Evolutionary conservation across 2,329 filamentous ascomycete genomes (phyloP), one percentile per base, ranked within the genome.

Genomic region (Clonostachys rhizophaga): DNA sequence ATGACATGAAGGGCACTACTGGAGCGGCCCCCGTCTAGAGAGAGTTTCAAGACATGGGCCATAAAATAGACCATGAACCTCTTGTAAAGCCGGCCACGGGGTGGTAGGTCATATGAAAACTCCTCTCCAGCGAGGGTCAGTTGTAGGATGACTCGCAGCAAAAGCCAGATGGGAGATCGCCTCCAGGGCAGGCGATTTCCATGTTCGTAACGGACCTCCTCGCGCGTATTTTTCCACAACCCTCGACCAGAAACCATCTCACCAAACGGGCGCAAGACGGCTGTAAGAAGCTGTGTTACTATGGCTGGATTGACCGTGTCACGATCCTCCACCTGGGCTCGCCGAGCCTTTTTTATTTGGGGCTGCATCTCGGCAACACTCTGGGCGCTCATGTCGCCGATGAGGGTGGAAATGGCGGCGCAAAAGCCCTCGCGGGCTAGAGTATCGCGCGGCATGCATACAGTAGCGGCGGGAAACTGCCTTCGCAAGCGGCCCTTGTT

Each of bases 151-250:
- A 80, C 75, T 3, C 77, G 72, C 4, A 82, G 42, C 0, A 81
- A 56, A 0, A 83, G 59, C 76, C 77, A 83, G 1, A 74, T 50
- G 1, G 77, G 62, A 13, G 76, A 79, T 41, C 71, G 58, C 17
- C 72, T 62, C 76, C 50, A 48, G 10, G 47, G 45, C 13, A 44
- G 39, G 36, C 30, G 40, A 34, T 34, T 12, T 2, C 42, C 40
- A 4, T 43, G 40, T 5, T 54, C 46, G 63, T 65, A 79, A 5
- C 76, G 46, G 1, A 80, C 68, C 16, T 83, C 78, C 36, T 83
- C 78, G 3, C 76, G 71, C 1, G 74, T 76, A 33, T 74, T 64
- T 49, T 83, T 84, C 41, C 51, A 61, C 14, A 83, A 64, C 2
- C 61, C 57, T 0, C 43, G 5, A 0, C 50, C 51, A 1, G 57